Base-by-base conservation (phyloP, 73 alveolate species). In the Paramecium pentaurelia region DNA sequence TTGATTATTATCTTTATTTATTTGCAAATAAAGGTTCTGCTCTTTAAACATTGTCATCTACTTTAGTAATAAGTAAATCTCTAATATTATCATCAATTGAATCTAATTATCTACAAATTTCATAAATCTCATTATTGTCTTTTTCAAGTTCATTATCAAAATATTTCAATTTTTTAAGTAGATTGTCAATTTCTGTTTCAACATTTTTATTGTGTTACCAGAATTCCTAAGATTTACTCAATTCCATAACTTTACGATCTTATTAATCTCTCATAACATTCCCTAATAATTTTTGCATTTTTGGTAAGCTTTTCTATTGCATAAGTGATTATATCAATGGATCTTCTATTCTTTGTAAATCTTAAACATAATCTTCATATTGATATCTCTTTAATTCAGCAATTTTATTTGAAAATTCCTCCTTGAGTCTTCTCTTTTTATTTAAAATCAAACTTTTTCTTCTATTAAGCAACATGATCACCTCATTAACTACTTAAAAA, bases 11-110 rank as follows among this genome's bases (percentile, higher is more conserved):
- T 28, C 84, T 71, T 18, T 89, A 27, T 34, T 89, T 89, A 54
- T 89, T 49, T 58, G 86, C 88, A 47, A 89, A 89, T 32, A 89
- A 64, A 3, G 94, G 94, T 25, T 89, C 94, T 34, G 94, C 94
- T 73, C 92, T 89, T 12, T 40, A 83, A 1, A 89, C 94, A 47
- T 89, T 58, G 77, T 89, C 94, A 58, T 89, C 90, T 40, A 71
- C 92, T 16, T 89, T 89, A 3, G 94, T 42, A 4, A 89, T 37
- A 25, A 89, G 42, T 18, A 89, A 68, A 28, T 71, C 88, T 44
- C 75, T 70, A 6, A 89, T 89, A 18, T 54, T 27, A 38, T 89
- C 94, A 49, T 89, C 94, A 37, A 89, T 89, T 10, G 51, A 37
- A 42, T 89, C 94, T n/a, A 89, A 73, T 47, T 89, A 30, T 20